Percentiles rank a stretch among this genome's conserved stretches.
phyloP scores from a whole-genome alignment of 108 stramenopile genomes.

The Fragilariopsis cylindrus region DNA sequence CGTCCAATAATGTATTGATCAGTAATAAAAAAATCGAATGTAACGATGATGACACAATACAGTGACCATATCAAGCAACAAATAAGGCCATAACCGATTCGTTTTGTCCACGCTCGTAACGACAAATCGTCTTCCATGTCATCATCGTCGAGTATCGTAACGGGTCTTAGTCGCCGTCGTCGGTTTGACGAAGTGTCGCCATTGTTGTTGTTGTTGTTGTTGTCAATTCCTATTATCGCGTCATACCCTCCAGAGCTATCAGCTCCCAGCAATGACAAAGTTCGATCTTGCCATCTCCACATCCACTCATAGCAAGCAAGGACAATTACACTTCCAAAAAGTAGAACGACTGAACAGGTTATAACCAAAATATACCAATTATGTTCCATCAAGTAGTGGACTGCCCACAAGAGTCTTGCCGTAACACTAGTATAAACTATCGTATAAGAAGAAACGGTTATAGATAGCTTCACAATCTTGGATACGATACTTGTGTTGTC shows the following conservation, averaged over 20 bases:
- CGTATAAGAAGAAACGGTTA: background rate
- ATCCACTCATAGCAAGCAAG: constrained; percentile 28
- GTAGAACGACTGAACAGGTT: constrained; percentile 14
- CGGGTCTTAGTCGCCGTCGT: constrained; percentile 8
- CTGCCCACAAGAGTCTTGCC: constrained; percentile 15
- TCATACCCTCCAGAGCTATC: background rate
- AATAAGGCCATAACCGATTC: background rate
- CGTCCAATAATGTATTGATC: constrained; percentile 8
- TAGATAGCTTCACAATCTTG: background rate
- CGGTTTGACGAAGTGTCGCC: background rate
- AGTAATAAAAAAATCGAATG: constrained; percentile 24
- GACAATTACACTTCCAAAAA: background rate
- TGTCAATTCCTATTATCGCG: background rate
- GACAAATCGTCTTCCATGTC: constrained; percentile 13
- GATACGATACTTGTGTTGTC: constrained; percentile 17
- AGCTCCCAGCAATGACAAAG: background rate
- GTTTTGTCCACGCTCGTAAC: constrained; percentile 15
- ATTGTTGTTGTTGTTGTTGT: background rate
- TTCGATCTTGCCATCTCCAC: constrained; percentile 26
- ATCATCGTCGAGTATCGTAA: constrained; percentile 18
- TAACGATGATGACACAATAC: constrained; percentile 18
- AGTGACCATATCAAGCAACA: constrained; percentile 15
- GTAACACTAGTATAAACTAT: constrained; percentile 11
- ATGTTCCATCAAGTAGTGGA: constrained; percentile 24
- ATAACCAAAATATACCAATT: constrained; percentile 24